phyloP scores from a whole-genome alignment of 1,284 basidiomycete genomes.

The Pseudozyma tsukubaensis region DNA sequence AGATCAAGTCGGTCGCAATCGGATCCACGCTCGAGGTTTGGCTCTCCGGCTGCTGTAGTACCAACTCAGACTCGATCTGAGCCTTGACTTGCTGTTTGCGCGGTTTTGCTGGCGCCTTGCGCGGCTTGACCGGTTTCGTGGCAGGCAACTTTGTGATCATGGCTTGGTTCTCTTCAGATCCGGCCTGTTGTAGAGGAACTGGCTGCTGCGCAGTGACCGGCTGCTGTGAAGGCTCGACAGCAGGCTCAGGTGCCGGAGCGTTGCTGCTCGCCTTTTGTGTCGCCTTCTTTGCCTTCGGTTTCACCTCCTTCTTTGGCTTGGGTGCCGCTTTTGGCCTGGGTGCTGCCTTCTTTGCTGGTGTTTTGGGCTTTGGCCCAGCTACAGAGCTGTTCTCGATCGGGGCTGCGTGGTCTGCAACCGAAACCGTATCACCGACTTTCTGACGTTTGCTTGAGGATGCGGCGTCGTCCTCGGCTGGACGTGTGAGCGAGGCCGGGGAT shows the following conservation, averaged over 20 bases:
- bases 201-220: neutral
- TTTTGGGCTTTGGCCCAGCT: slow-evolving; percentile 4
- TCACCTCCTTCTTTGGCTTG: slow-evolving; percentile 19
- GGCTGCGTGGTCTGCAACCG: neutral
- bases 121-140: slow-evolving; percentile 2
- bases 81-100: slow-evolving; percentile 10
- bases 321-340: slow-evolving; percentile 11
- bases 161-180: no score
- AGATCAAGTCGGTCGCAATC: neutral
- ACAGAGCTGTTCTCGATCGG: neutral
- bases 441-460: slow-evolving; percentile 7
- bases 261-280: neutral
- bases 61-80: neutral
- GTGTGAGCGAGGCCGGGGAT: neutral
- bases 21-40: neutral
- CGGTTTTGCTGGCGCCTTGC: slow-evolving; percentile 8
- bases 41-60: neutral
- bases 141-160: neutral
- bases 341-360: slow-evolving; percentile 1
- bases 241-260: neutral
- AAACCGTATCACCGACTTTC: slow-evolving; percentile 4
- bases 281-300: slow-evolving; percentile 9
- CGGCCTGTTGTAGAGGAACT: neutral
- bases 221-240: neutral
- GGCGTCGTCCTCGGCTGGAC: slow-evolving; percentile 7